These are phyloP conservation scores for Scenedesmus sp. DNA, from an alignment of 163 green algal species.

Conservation along the genomic window DNA sequence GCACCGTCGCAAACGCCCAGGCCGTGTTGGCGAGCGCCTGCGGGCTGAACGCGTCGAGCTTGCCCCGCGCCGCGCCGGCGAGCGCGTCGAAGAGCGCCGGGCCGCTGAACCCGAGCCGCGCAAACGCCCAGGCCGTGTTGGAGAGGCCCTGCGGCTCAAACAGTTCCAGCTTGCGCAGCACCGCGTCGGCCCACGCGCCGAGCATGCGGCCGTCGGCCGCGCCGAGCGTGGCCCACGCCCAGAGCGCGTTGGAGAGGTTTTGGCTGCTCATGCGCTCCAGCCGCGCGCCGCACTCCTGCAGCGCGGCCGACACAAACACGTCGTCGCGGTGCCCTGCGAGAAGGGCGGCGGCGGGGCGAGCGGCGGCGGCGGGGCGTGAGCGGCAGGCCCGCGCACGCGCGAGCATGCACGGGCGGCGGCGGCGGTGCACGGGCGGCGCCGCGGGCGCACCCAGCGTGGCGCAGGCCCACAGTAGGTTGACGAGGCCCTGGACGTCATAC, in stretches of 20 bases:
- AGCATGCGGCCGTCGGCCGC: slow-evolving; percentile 20
- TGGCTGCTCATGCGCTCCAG: slow-evolving; percentile 41
- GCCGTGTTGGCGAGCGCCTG: slow-evolving; percentile 57
- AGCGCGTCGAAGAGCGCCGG: slow-evolving; percentile 35
- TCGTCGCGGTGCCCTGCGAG: slow-evolving; percentile 31
- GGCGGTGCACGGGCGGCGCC: neutral
- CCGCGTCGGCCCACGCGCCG: slow-evolving; percentile 28
- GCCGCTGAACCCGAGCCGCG: slow-evolving; percentile 48
- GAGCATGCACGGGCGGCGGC: neutral
- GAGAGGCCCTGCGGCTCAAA: slow-evolving; percentile 65
- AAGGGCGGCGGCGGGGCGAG: too few species aligned
- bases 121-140: slow-evolving; percentile 75
- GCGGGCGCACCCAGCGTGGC: slow-evolving; percentile 51
- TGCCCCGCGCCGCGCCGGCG: slow-evolving; percentile 39
- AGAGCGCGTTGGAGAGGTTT: slow-evolving; percentile 47
- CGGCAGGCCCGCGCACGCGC: too few species aligned
- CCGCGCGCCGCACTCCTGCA: slow-evolving; percentile 36
- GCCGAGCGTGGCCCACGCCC: slow-evolving; percentile 37
- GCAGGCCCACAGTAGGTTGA: slow-evolving; percentile 55
- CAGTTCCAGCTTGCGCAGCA: slow-evolving; percentile 50
- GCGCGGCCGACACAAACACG: slow-evolving; percentile 25
- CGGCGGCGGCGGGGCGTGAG: too few species aligned
- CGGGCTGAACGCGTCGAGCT: slow-evolving; percentile 56
- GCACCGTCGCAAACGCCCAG: slow-evolving; percentile 66
- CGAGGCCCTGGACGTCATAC: slow-evolving; percentile 71